These are phyloP conservation scores for Neocallimastix lanati DNA, from an alignment of 192 early-diverging fungal genomes.

Conservation along the genomic window DNA sequence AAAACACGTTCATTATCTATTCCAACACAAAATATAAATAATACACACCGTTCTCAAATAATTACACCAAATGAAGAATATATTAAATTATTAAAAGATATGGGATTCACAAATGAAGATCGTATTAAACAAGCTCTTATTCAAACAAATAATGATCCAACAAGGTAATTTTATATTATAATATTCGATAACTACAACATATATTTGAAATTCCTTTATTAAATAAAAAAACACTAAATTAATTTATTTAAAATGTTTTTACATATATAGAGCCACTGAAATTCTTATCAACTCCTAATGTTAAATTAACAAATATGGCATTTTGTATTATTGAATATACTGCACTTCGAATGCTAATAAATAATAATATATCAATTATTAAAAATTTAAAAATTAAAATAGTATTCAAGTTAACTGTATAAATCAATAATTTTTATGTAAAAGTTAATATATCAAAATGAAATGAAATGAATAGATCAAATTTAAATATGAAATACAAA, in stretches of 20 bases:
- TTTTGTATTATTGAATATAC: too few relatives aligned
- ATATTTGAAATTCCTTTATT: too few relatives aligned
- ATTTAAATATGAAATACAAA: too few relatives aligned
- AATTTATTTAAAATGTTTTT: background rate
- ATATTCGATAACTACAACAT: too few relatives aligned
- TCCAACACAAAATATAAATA: background rate
- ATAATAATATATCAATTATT: too few relatives aligned
- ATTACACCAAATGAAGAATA: background rate
- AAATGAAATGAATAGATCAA: too few relatives aligned
- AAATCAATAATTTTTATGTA: too few relatives aligned
- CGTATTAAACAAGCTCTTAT: background rate
- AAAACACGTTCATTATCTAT: background rate
- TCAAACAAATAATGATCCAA: background rate
- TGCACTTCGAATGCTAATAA: too few relatives aligned
- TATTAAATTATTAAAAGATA: background rate
- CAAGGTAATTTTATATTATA: background rate
- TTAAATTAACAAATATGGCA: too few relatives aligned
- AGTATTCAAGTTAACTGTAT: too few relatives aligned
- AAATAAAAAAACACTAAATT: background rate
- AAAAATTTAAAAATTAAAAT: too few relatives aligned
- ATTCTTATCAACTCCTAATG: background rate
- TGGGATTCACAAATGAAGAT: background rate
- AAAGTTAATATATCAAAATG: too few relatives aligned
- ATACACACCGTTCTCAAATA: background rate
- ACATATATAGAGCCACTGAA: background rate